Percentiles rank a stretch among this genome's conserved stretches.
phyloP scores from a whole-genome alignment of 805 yeast genomes.

The Myxozyma geophila region DNA sequence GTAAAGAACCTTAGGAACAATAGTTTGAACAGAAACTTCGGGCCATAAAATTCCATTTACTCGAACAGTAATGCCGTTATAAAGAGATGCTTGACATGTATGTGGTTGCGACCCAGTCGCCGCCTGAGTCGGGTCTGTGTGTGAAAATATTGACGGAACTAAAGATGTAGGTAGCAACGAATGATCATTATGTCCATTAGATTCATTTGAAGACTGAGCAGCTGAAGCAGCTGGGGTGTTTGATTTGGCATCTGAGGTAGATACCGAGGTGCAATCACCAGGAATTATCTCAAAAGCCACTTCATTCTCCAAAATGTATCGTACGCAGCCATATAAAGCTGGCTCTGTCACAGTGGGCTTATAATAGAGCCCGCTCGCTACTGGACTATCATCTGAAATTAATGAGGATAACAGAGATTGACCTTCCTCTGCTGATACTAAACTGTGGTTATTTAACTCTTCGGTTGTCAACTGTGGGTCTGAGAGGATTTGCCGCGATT shows the following conservation, averaged over 20 bases:
- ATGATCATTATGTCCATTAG: slow-evolving; percentile 2
- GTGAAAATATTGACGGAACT: slow-evolving; percentile 34
- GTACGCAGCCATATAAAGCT: slow-evolving; percentile 38
- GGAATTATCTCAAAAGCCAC: slow-evolving; percentile 43
- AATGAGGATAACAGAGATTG: slow-evolving; percentile 27
- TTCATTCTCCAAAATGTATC: slow-evolving; percentile 43
- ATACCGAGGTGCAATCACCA: background rate
- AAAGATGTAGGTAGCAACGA: slow-evolving; percentile 25
- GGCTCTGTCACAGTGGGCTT: slow-evolving; percentile 32
- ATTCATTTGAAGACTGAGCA: background rate
- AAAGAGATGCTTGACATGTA: slow-evolving; percentile 17
- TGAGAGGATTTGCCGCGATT: slow-evolving; percentile 35
- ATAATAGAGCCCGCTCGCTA: slow-evolving; percentile 22
- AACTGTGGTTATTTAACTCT: background rate
- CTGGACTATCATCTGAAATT: slow-evolving; percentile 28
- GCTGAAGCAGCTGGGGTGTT: background rate
- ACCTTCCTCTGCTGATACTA: slow-evolving; percentile 8
- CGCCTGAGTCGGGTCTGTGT: slow-evolving; percentile 13
- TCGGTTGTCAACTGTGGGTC: slow-evolving; percentile 13
- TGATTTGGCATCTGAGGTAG: background rate
- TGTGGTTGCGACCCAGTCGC: slow-evolving; percentile 7
- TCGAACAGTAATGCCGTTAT: slow-evolving; percentile 37
- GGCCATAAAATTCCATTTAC: slow-evolving; percentile 76
- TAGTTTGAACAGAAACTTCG: slow-evolving; percentile 59
- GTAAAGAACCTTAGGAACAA: slow-evolving; percentile 30